A percentile compares a stretch with the other conserved stretches of the same genome.
Conservation (phyloP, 2,329 filamentous ascomycete species). For the Cadophora sp. region DNA sequence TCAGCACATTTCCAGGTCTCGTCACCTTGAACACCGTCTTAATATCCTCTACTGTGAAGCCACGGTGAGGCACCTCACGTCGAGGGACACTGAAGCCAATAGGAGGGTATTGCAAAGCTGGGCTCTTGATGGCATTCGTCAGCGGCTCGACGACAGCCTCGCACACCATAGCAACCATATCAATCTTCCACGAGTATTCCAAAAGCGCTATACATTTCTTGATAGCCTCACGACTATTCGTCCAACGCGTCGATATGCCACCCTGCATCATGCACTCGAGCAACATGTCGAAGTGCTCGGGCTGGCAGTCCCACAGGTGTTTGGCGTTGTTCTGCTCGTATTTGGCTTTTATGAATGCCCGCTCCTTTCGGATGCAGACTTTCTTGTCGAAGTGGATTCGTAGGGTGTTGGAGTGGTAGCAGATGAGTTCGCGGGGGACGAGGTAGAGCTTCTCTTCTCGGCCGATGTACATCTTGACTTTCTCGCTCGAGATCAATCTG, state of each 20-base stretch:
- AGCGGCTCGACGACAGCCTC: neutral
- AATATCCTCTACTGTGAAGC: neutral
- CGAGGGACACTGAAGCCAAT: neutral
- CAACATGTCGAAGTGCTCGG: conserved; percentile 7
- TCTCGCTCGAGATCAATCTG: conserved; percentile 6
- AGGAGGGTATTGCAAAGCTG: neutral
- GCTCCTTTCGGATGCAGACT: neutral
- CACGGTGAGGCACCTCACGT: neutral
- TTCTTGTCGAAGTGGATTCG: conserved; percentile 4
- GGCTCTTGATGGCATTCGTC: neutral
- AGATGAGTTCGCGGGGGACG: conserved; percentile 7
- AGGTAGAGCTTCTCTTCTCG: conserved; percentile 3
- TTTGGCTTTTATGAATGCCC: neutral
- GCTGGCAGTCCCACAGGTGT: neutral
- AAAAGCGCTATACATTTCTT: conserved; percentile 3
- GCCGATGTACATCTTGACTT: conserved; percentile 13
- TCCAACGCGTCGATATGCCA: conserved; percentile 5
- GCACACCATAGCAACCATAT: conserved; percentile 1
- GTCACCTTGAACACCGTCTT: conserved; percentile 1
- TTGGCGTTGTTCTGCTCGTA: neutral
- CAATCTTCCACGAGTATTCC: neutral
- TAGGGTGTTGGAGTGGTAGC: neutral
- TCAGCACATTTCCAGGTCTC: conserved; percentile 1
- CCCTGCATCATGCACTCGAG: conserved; percentile 17
- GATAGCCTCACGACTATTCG: neutral